phyloP scores from a whole-genome alignment of 306 rosid genomes.

The Inga oerstediana region DNA sequence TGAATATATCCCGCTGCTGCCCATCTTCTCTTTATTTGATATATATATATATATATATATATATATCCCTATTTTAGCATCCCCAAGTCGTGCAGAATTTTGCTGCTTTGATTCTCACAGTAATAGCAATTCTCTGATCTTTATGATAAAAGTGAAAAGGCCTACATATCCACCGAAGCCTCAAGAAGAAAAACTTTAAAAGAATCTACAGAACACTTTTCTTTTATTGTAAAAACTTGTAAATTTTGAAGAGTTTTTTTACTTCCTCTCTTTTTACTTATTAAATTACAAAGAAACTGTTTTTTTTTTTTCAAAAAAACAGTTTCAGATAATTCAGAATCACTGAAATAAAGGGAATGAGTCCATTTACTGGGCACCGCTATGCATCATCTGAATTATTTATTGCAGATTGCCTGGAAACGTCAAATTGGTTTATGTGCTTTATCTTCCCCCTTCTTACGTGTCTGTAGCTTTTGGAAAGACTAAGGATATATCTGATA shows the following conservation, averaged over 20 bases:
- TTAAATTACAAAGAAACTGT: not conserved
- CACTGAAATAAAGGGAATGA: slow-evolving; percentile 42
- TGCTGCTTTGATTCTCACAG: slow-evolving; percentile 52
- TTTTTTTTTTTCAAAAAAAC: not conserved
- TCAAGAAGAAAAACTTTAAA: slow-evolving; percentile 31
- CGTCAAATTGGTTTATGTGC: slow-evolving; percentile 34
- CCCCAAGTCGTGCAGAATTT: slow-evolving; percentile 48
- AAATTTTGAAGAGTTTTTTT: not conserved
- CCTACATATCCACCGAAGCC: slow-evolving; percentile 51
- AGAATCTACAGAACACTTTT: not conserved
- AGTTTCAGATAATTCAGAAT: not conserved
- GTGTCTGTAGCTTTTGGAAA: not conserved
- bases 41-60: slow-evolving; percentile 28
- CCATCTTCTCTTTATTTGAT: slow-evolving; percentile 40
- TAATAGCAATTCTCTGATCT: slow-evolving; percentile 37
- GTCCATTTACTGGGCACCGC: slow-evolving; percentile 63
- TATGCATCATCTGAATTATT: slow-evolving; percentile 51
- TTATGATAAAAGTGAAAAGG: slow-evolving; percentile 46
- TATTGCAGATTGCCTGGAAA: slow-evolving; percentile 47
- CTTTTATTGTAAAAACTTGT: not conserved
- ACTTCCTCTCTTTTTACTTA: not conserved
- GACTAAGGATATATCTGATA: too few relatives aligned
- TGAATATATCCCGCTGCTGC: slow-evolving; percentile 45
- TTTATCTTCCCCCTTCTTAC: slow-evolving; percentile 18
- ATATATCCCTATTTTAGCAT: slow-evolving; percentile 30